These are phyloP conservation scores for Coelastrella sp. DNA, from an alignment of 139 green algal genomes.

Conservation along the genomic window DNA sequence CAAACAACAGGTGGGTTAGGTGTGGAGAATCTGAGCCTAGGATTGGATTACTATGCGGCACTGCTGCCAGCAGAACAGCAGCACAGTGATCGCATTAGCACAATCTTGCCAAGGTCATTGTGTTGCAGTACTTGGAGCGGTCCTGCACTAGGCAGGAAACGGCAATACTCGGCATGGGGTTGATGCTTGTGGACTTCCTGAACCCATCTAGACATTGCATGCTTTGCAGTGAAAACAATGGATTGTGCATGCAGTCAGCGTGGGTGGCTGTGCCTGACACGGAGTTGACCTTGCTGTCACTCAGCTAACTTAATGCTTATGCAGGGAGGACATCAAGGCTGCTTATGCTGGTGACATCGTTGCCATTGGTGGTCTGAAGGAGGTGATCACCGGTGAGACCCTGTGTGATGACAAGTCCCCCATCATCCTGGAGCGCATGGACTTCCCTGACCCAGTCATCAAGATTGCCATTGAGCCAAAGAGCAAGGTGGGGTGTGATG, in stretches of 20 bases:
- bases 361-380: constrained; percentile 96
- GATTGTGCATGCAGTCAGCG: too few relatives aligned
- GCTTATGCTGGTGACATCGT: constrained; percentile 91
- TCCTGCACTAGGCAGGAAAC: too few relatives aligned
- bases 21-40: neutral
- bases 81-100: too few relatives aligned
- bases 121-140: too few relatives aligned
- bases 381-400: constrained; percentile 94
- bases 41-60: too few relatives aligned
- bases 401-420: constrained; percentile 93
- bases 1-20: constrained; percentile 87
- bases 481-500: constrained; percentile 79
- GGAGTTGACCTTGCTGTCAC: neutral
- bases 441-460: constrained; percentile 99
- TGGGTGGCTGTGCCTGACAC: too few relatives aligned
- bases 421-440: constrained; percentile 99
- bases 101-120: too few relatives aligned
- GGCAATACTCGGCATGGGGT: too few relatives aligned
- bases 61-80: too few relatives aligned
- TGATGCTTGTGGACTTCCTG: too few relatives aligned
- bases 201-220: too few relatives aligned
- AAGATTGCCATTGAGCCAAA: constrained; percentile 99
- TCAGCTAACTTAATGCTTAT: neutral
- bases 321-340: constrained; percentile 93
- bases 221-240: too few relatives aligned